Evolutionary conservation across 148 eudicot genomes (phyloP).

Genomic region (Rhododendron ovatum): DNA sequence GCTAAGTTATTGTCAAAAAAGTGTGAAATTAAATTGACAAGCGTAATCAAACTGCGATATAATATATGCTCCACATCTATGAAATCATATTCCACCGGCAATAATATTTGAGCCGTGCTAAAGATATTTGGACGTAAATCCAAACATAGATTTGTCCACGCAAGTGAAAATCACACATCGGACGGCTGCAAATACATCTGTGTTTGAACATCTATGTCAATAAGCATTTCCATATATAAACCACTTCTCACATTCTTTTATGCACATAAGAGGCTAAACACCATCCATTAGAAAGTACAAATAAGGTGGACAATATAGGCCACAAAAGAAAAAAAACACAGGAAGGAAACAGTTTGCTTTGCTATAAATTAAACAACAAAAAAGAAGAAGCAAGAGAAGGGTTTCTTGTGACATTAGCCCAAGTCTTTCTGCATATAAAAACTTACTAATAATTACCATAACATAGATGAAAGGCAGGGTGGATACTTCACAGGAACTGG

Average conservation of each 20-base stretch:
- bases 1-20: neutral
- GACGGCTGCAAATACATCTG: neutral
- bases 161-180: neutral
- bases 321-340: conserved; percentile 30
- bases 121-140: too few relatives aligned
- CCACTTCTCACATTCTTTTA: neutral
- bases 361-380: neutral
- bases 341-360: neutral
- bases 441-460: neutral
- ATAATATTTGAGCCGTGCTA: neutral
- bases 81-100: neutral
- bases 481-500: neutral
- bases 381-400: neutral
- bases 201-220: neutral
- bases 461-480: neutral
- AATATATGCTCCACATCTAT: too few relatives aligned
- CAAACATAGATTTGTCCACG: neutral
- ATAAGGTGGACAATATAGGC: neutral
- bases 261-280: neutral
- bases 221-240: neutral
- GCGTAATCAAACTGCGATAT: neutral
- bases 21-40: neutral
- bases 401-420: neutral
- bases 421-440: neutral
- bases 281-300: conserved; percentile 14